Percentiles rank a stretch among this genome's conserved stretches.
phyloP scores from a whole-genome alignment of 306 rosid genomes.

The Luffa acutangula region DNA sequence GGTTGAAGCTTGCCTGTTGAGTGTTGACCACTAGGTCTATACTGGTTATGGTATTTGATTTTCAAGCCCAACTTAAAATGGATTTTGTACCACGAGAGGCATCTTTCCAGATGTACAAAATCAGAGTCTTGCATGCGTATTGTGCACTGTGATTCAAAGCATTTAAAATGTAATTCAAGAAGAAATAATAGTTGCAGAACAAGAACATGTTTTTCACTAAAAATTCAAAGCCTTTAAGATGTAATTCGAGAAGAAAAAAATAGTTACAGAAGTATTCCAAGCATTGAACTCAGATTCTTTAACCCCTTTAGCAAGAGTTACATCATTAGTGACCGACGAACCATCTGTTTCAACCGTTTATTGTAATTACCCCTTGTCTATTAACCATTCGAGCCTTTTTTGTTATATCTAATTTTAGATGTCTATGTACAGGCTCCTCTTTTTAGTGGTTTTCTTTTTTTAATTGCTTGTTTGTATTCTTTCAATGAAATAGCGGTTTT shows the following conservation, averaged over 20 bases:
- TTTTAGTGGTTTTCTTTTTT: neutral
- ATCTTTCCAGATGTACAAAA: neutral
- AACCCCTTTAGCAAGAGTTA: neutral
- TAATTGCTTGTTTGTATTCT: neutral
- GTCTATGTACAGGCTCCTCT: neutral
- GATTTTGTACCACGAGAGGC: neutral
- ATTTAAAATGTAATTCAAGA: neutral
- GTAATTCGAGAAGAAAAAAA: neutral
- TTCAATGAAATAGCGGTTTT: neutral
- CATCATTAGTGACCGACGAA: neutral
- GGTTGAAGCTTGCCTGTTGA: neutral
- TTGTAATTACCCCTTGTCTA: neutral
- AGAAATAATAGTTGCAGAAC: neutral
- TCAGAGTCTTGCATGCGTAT: neutral
- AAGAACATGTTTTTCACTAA: neutral
- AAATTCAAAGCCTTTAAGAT: neutral
- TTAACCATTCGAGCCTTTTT: neutral
- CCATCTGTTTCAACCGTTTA: neutral
- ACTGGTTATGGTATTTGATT: neutral
- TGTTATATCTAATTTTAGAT: neutral
- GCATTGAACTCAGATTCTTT: neutral
- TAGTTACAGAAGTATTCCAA: neutral
- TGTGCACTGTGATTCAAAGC: neutral
- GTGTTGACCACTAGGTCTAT: neutral
- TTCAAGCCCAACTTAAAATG: neutral